Evolutionary conservation across 2,329 filamentous ascomycete genomes (phyloP), one percentile per base, ranked within the genome.

Genomic region (Aureobasidium sp.): DNA sequence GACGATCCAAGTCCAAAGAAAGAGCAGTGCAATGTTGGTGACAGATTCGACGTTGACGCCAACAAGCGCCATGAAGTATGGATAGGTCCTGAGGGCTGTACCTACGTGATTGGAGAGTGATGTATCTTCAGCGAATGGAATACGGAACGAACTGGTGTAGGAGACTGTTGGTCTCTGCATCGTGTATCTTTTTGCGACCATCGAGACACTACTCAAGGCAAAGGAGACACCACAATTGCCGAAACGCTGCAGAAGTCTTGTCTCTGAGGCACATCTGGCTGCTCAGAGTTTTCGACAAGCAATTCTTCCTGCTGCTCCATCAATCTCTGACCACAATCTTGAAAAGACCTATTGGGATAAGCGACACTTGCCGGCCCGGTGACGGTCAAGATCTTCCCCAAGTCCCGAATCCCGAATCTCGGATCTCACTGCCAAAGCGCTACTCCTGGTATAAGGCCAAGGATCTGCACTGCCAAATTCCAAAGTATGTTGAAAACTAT

Each of bases 61-160:
- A 78, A 80, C 8, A 78, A 80, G 62, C 71, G 82, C 13, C 87
- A 90, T 67, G 86, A 90, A 73, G 87, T 90, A 1, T 89, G 85
- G 83, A 80, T 89, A 50, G 86, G 87, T 1, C 66, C 72, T 1
- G 75, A 82, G 63, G 87, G 87, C 0, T 90, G 87, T 71, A 88
- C 84, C 3, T 87, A 86, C 74, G 84, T 85, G 30, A 84, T 85
- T 69, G 82, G 82, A 29, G 81, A 85, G 67, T 82, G 60, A 55
- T 29, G 7, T 16, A n/a, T 9, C 21, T 39, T 41, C 34, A 11
- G 10, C 9, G 21, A 11, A 53, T 11, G 21, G 21, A 11, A 29
- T 25, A 37, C 29, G 6, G 21, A 21, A 10, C 14, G 21, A 34
- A 1, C 7, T 21, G 14, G 4, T 10, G 29, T 21, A 13, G 21